A percentile compares a stretch with the other conserved stretches of the same genome.
Evolutionary conservation across 371 early-diverging fungal species (phyloP).

Genomic region (Catenaria anguillulae): DNA sequence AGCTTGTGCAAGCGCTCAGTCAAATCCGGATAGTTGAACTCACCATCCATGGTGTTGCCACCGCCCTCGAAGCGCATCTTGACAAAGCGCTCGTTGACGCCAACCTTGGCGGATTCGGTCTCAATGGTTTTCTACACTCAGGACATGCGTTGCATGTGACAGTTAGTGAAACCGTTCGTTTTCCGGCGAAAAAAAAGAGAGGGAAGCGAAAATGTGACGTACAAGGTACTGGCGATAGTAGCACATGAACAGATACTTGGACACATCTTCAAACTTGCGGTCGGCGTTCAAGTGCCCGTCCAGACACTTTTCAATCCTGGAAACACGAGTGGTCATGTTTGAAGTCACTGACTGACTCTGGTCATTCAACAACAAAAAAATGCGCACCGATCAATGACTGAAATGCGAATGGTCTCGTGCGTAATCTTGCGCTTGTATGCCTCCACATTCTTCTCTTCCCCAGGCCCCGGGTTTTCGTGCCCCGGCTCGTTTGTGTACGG

Average conservation of each 20-base stretch:
- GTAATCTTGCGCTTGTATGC: constrained; percentile 37
- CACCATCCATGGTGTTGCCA: constrained; percentile 34
- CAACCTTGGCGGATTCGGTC: constrained; percentile 22
- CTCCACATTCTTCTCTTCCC: constrained; percentile 14
- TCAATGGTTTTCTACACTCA: constrained; percentile 23
- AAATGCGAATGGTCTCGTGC: constrained; percentile 40
- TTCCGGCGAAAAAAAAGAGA: no score
- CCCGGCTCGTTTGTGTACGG: constrained; percentile 32
- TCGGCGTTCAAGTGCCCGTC: background rate
- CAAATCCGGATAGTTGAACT: constrained; percentile 26
- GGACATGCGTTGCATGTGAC: no score
- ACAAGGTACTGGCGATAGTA: constrained; percentile 31
- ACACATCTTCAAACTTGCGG: constrained; percentile 27
- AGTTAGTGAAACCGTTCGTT: no score
- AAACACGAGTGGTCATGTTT: no score
- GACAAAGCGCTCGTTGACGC: constrained; percentile 21
- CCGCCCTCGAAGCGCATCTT: constrained; percentile 26
- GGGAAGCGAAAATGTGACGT: background rate
- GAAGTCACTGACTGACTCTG: no score
- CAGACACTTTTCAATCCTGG: background rate
- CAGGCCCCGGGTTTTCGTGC: constrained; percentile 20
- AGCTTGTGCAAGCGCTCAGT: constrained; percentile 22
- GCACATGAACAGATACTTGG: constrained; percentile 30
- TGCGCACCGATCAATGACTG: constrained; percentile 28
- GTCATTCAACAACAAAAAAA: background rate